A percentile compares a stretch with the other conserved stretches of the same genome.
These are phyloP conservation scores for Metrosideros polymorpha DNA, from an alignment of 441 rosid genomes.

Conservation along the genomic window DNA sequence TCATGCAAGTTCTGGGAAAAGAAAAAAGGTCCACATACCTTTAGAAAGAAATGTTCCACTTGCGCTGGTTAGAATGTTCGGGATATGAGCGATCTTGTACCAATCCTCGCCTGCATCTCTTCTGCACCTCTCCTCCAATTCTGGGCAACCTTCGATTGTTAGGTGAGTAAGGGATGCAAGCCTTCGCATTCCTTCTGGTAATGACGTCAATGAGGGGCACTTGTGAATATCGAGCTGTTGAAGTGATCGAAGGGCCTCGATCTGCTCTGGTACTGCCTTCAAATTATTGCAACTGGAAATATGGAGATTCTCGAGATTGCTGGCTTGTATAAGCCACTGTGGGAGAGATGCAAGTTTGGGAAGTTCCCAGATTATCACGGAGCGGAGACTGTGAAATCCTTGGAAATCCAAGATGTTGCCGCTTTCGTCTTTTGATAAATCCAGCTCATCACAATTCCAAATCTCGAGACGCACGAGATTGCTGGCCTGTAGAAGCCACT, in stretches of 20 bases:
- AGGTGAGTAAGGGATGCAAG: neutral
- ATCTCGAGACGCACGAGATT: neutral
- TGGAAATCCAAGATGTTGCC: neutral
- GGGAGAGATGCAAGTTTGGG: neutral
- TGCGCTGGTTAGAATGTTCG: too few species aligned
- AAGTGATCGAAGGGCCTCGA: neutral
- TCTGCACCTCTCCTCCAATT: neutral
- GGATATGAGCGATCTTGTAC: neutral
- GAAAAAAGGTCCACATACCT: too few species aligned
- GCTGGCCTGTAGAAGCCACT: neutral
- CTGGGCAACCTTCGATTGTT: rapidly evolving
- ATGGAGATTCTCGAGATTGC: rapidly evolving
- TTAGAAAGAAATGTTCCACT: too few species aligned
- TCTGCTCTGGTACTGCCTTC: rapidly evolving
- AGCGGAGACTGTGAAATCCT: neutral
- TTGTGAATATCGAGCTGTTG: rapidly evolving
- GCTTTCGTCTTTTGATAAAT: neutral
- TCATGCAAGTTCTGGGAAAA: too few species aligned
- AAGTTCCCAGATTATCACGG: rapidly evolving
- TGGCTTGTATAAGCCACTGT: neutral
- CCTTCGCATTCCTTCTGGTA: neutral
- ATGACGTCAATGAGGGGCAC: neutral
- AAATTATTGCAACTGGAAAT: rapidly evolving
- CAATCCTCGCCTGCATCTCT: neutral
- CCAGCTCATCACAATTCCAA: neutral